Evolutionary conservation across 495 filamentous ascomycete species (phyloP).

Genomic region (Coniosporium apollinis): DNA sequence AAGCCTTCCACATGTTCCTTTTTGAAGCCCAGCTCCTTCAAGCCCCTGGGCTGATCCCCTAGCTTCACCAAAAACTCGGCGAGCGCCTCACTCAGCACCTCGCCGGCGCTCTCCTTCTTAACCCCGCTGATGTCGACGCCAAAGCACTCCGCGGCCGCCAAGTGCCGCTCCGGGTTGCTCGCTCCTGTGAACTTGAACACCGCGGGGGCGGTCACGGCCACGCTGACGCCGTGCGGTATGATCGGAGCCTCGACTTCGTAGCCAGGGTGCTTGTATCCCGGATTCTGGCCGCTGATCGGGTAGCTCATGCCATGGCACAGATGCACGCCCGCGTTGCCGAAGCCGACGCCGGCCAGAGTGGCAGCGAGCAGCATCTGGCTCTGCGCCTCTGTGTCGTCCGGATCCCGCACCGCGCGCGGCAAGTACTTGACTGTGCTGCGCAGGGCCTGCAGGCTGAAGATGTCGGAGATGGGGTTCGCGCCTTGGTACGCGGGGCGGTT

Average conservation of each 20-base stretch:
- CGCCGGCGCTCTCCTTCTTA: slow-evolving; percentile 72
- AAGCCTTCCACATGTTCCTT: slow-evolving; percentile 55
- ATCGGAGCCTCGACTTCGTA: slow-evolving; percentile 60
- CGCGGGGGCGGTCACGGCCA: slow-evolving; percentile 84
- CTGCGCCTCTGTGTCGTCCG: slow-evolving; percentile 82
- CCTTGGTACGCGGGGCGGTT: slow-evolving; percentile 89
- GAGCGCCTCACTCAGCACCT: slow-evolving; percentile 69
- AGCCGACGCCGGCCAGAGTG: slow-evolving; percentile 85
- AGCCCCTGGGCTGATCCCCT: slow-evolving; percentile 76
- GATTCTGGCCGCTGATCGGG: slow-evolving; percentile 86
- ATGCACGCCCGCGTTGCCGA: slow-evolving; percentile 95
- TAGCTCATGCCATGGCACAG: slow-evolving; percentile 97
- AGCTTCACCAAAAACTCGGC: slow-evolving; percentile 60
- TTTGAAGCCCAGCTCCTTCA: slow-evolving; percentile 71
- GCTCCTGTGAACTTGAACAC: slow-evolving; percentile 88
- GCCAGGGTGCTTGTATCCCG: slow-evolving; percentile 70
- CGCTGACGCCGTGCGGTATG: slow-evolving; percentile 90
- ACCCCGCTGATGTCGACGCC: slow-evolving; percentile 77
- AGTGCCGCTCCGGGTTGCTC: slow-evolving; percentile 79
- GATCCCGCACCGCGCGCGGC: slow-evolving; percentile 67
- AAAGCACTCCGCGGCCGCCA: slow-evolving; percentile 77
- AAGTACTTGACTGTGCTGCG: slow-evolving; percentile 75
- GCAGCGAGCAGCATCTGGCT: slow-evolving; percentile 88
- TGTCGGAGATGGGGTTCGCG: slow-evolving; percentile 91
- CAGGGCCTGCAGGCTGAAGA: slow-evolving; percentile 78